Evolutionary conservation across 176 grass and related monocot genomes (phyloP), one percentile per base, ranked within the genome.

Genomic region (Musa itinerans): DNA sequence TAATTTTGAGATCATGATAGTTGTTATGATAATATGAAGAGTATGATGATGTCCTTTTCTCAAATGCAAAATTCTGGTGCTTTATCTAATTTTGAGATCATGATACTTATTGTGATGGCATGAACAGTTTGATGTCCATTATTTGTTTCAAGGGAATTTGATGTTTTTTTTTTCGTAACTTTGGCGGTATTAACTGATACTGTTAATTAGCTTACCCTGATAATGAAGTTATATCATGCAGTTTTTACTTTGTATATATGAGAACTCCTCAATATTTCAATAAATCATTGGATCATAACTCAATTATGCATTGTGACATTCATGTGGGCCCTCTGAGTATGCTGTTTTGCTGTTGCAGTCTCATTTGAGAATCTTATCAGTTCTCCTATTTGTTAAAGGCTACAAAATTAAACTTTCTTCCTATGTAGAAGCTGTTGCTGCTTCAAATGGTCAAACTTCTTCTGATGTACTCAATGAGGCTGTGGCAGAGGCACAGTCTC

Each of bases 401-500:
- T 70, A 3, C 51, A 50, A 17, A 51, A 19, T 70, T 50, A 10
- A 8, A 69, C n/a, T 9, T 70, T 70, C 29, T 48, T 48, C 43
- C 43, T 50, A 51, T 80, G 58, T 78, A 81, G 84, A 78, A 69
- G 83, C 76, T 54, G 29, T 34, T 34, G 43, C 75, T 71, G 78
- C 59, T 56, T 61, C 76, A 76, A 80, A 85, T 83, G 78, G 81
- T 29, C 58, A 82, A 77, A 76, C 69, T 74, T 68, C 29, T 61
- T 80, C 74, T 15, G 82, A 83, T 82, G 81, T 87, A 23, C 76
- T 91, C 48, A 75, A 79, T 68, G 90, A 93, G 74, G 86, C 78
- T 51, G 69, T 74, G 71, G 51, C 84, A 56, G 81, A 69, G 64
- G 90, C 90, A 82, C 80, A 78, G 23, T 78, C 78, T 15, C 84